Conservation (phyloP, 2,329 filamentous ascomycete species). For the Moelleriella libera region DNA sequence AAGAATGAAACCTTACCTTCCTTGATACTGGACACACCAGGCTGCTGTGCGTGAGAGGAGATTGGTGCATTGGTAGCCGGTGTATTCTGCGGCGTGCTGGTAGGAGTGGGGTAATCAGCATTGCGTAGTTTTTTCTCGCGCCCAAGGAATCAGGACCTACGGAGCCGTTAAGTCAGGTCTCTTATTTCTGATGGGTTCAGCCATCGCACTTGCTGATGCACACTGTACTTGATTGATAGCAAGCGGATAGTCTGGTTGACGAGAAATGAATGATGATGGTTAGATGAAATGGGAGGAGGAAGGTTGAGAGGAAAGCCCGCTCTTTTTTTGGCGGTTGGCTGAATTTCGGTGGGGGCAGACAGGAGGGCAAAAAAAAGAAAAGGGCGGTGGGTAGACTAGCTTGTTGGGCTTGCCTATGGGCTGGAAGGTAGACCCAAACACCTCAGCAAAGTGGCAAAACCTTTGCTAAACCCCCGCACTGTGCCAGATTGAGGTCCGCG, state of each 20-base stretch:
- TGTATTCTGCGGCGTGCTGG: slow-evolving; percentile 95
- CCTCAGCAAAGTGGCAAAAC: not conserved
- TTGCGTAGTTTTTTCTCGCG: slow-evolving; percentile 5
- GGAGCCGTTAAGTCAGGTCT: slow-evolving; percentile 43
- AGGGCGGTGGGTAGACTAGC: slow-evolving; percentile 14
- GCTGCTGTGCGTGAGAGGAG: slow-evolving; percentile 92
- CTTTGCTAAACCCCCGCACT: not conserved
- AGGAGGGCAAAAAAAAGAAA: slow-evolving; percentile 16
- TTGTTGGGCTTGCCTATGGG: slow-evolving; percentile 14
- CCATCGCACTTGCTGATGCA: slow-evolving; percentile 31
- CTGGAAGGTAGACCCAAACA: not conserved
- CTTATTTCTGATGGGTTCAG: slow-evolving; percentile 51
- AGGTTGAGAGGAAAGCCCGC: slow-evolving; percentile 16
- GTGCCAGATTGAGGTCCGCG: too few species aligned
- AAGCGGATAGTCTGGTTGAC: slow-evolving; percentile 12
- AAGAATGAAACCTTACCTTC: slow-evolving; percentile 56
- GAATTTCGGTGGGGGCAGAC: slow-evolving; percentile 24
- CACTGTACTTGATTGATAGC: slow-evolving; percentile 1
- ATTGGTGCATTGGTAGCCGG: slow-evolving; percentile 92
- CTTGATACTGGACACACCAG: slow-evolving; percentile 86
- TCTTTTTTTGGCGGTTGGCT: slow-evolving; percentile 19
- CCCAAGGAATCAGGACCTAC: slow-evolving; percentile 27
- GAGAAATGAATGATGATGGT: slow-evolving; percentile 13
- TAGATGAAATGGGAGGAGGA: slow-evolving; percentile 14
- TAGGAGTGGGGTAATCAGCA: slow-evolving; percentile 23